phyloP scores from a whole-genome alignment of 2,329 filamentous ascomycete genomes.

The Aspergillus fumigatus region DNA sequence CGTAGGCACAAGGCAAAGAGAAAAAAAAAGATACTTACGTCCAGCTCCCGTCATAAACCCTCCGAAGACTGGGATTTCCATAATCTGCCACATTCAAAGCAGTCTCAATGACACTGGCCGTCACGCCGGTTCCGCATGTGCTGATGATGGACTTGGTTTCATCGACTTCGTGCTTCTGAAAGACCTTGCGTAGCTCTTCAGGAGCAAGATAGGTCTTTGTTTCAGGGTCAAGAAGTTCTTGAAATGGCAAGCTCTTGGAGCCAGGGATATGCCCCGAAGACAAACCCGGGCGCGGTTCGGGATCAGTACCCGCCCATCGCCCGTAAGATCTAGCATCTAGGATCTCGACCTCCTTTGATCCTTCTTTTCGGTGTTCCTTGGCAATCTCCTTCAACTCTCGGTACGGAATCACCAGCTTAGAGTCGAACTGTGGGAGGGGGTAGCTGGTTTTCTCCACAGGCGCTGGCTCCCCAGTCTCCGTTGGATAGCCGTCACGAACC shows the following conservation, averaged over 20 bases:
- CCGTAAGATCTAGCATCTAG: constrained; percentile 79
- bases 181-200: constrained; percentile 68
- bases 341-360: constrained; percentile 77
- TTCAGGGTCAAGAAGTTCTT: constrained; percentile 71
- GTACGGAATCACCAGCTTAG: constrained; percentile 68
- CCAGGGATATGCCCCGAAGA: constrained; percentile 90
- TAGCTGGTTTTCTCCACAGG: constrained; percentile 43
- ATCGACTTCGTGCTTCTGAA: constrained; percentile 75
- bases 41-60: constrained; percentile 95
- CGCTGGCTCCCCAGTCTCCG: constrained; percentile 62
- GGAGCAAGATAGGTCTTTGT: constrained; percentile 75
- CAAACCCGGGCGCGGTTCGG: constrained; percentile 80
- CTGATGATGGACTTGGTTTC: constrained; percentile 75
- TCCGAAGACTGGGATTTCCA: constrained; percentile 61
- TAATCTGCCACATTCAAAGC: constrained; percentile 76
- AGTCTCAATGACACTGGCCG: constrained; percentile 83
- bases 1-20: not conserved
- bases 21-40: constrained; percentile 61
- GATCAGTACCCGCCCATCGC: constrained; percentile 75
- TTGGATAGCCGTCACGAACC: constrained; percentile 77
- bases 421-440: constrained; percentile 53
- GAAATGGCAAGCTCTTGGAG: constrained; percentile 76
- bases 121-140: constrained; percentile 91
- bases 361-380: constrained; percentile 73
- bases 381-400: constrained; percentile 78